Base-by-base conservation (phyloP, 345 rosid species). In the Lepidium didymum region DNA sequence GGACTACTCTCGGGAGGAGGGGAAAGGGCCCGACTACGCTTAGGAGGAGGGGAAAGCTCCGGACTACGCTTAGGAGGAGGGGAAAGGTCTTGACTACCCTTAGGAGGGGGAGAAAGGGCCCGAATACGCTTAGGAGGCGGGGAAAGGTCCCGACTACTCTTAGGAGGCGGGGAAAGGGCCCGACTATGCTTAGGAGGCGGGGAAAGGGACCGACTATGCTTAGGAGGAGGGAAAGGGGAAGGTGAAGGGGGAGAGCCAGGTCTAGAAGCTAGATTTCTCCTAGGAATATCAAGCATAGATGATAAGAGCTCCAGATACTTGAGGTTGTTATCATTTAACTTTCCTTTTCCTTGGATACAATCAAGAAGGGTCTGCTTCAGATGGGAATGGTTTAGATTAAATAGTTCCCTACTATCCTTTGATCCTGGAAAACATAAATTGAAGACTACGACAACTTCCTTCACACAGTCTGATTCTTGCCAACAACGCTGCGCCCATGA, bases 401-500 rank as follows among this genome's bases (percentile, higher is more conserved):
- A 52, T 46, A 86, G 72, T 34, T 87, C 80, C 63, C 64, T 62
- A 12, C 62, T 79, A 51, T 82, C 81, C 75, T 67, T 74, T 73
- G 74, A 76, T 70, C 79, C 80, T 56, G 72, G 75, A 50, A 74
- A 71, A 77, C 83, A 81, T 45, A 79, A 73, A 73, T 70, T 62
- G 44, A 80, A 78, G 59, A 69, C 84, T 68, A 75, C 76, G 38
- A 80, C 70, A 70, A 74, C 75, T 23, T 85, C 90, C 72, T 78
- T 81, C 66, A 87, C 76, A 54, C 60, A 70, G 51, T 70, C 70
- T 70, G 87, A 74, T 65, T 87, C 89, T 49, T 79, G 69, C 84
- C 82, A 67, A 78, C 97, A 89, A 63, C n/a, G 61, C 23, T 71
- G 75, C 67, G 57, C 70, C 89, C 84, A 84, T 61, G 86, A 66